Base-by-base conservation (phyloP, 2,329 filamentous ascomycete genomes). In the Periglandula ipomoeae region DNA sequence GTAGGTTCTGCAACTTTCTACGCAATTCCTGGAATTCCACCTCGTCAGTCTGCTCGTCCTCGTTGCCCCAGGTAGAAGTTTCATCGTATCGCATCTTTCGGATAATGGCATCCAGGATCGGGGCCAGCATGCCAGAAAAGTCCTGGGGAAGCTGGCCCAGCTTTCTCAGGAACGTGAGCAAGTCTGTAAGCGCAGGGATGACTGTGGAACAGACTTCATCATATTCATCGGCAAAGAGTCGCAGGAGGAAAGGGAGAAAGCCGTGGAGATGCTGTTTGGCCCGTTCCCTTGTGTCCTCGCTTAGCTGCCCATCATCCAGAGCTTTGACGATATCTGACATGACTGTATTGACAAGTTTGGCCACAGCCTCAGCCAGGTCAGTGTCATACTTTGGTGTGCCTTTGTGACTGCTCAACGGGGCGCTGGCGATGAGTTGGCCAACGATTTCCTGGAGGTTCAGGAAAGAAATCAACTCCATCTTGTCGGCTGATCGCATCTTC, bases 71-170 rank as follows among this genome's bases (percentile, higher is more conserved):
- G 19, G 80, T 85, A 1, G 87, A 86, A 5, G 91, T 96, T 63
- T 96, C 91, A 59, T 98, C 93, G 61, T 95, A 97, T 62, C 91
- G 85, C 89, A 97, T 96, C 71, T 98, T 98, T 49, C 81, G 76
- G 51, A 98, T 86, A 58, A 97, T 91, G 48, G 89, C 89, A 64
- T 95, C 88, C 50, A 98, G 72, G 46, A 97, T 89, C 4, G 89
- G 87, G 23, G 87, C 81, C 11, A 98, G 75, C 78, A 95, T 93
- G 46, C 80, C 76, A n/a, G 81, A 75, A 65, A 95, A 93, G 48
- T 86, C 79, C 43, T 76, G 70, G 17, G 86, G 82, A n/a, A 94
- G 73, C 19, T 81, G 74, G 11, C 84, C 78, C 34, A 89, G 74
- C 66, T 90, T 95, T 50, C 93, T 85, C 55, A 97, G 78, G 64